phyloP scores from a whole-genome alignment of 2,329 filamentous ascomycete species.

The Alternaria postmessia region DNA sequence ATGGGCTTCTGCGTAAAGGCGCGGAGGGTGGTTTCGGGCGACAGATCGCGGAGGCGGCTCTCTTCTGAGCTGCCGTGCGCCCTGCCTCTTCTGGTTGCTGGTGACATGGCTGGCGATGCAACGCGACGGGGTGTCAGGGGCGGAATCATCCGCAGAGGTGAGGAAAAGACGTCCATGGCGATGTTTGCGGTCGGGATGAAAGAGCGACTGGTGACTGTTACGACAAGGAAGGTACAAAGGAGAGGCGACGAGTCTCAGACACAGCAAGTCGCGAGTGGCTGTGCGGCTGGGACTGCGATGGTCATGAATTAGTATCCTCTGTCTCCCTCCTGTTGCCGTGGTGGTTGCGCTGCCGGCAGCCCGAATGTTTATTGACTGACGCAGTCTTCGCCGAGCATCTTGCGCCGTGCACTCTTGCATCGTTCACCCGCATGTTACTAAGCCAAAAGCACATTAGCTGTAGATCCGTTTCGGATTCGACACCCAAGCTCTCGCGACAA shows the following conservation, averaged over 20 bases:
- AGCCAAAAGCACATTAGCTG: conserved; percentile 16
- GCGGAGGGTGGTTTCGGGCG: conserved; percentile 54
- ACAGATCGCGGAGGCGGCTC: conserved; percentile 45
- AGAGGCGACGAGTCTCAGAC: conserved; percentile 8
- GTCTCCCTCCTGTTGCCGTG: conserved; percentile 13
- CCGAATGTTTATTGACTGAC: conserved; percentile 17
- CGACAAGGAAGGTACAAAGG: conserved; percentile 20
- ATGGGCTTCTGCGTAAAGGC: conserved; percentile 55
- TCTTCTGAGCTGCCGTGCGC: conserved; percentile 40
- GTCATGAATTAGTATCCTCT: conserved; percentile 30
- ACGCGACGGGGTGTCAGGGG: conserved; percentile 43
- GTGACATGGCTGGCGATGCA: conserved; percentile 47
- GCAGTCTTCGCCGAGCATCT: conserved; percentile 21
- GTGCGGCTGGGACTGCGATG: conserved; percentile 20
- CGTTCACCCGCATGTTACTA: conserved; percentile 14
- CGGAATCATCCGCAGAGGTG: conserved; percentile 42
- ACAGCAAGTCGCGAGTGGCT: not conserved
- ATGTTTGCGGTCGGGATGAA: conserved; percentile 21
- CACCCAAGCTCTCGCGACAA: not conserved
- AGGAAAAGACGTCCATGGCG: conserved; percentile 41
- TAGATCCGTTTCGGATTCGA: conserved; percentile 1
- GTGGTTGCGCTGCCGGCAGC: conserved; percentile 26
- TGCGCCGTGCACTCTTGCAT: conserved; percentile 13
- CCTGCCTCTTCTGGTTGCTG: conserved; percentile 38
- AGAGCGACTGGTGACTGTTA: conserved; percentile 32